Evolutionary conservation across 2,329 filamentous ascomycete genomes (phyloP), one percentile per base, ranked within the genome.

Genomic region (Septoria petroselini): DNA sequence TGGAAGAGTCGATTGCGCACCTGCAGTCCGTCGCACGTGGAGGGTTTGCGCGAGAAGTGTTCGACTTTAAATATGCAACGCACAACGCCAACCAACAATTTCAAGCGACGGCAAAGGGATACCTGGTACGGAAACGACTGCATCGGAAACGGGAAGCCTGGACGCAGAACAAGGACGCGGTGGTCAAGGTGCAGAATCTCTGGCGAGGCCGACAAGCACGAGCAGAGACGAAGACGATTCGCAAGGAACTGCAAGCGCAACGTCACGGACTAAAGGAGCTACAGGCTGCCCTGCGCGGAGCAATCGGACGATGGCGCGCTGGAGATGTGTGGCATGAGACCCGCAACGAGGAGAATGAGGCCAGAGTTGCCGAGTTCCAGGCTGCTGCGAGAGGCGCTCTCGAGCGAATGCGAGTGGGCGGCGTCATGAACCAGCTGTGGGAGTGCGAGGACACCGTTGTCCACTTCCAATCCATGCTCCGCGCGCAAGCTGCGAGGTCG

Each of bases 371-470:
- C 11, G 64, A 60, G 7, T 60, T 76, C 3, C 73, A 76, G 58
- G 70, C 73, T 18, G 64, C 65, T 12, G 63, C 66, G 11, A 65
- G 89, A 53, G 93, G 91, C 31, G 89, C 91, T 1, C 66, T 94
- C 57, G 68, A 88, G 47, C 81, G 93, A 47, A 77, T 95, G 65
- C 78, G 78, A 48, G 80, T 97, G 1, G 89, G 88, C 6, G 76
- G 85, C 38, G 78, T 83, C 52, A 97, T 98, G 91, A 86, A 95
- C 61, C 70, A 79, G 23, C 78, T 98, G 2, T 98, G 93, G 93
- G 85, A 93, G 55, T 78, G 81, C 11, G 93, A 98, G 68, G 77
- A 84, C 18, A 76, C 78, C 67, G 70, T 98, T 15, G 71, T 89
- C 39, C 84, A 94, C 41, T 75, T 98, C 5, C 93, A 98, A 68